Evolutionary conservation across 2,329 filamentous ascomycete species (phyloP).

Genomic region (Lasiodiplodia sp.): DNA sequence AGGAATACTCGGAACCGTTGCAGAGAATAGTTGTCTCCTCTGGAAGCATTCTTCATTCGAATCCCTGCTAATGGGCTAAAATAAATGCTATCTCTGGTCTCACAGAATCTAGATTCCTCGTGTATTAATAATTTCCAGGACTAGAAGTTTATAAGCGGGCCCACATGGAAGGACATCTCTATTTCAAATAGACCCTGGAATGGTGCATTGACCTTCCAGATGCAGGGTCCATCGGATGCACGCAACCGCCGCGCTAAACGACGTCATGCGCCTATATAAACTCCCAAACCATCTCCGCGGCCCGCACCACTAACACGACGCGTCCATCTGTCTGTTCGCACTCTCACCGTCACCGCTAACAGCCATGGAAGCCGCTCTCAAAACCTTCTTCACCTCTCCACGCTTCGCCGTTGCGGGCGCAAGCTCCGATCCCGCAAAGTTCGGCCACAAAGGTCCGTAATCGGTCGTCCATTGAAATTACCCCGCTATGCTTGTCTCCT

Average conservation of each 20-base stretch:
- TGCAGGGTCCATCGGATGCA: background rate
- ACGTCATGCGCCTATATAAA: background rate
- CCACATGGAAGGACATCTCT: background rate
- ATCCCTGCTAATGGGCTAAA: no score
- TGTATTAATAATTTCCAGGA: background rate
- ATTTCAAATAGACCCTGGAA: background rate
- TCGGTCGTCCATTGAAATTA: background rate
- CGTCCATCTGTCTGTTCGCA: background rate
- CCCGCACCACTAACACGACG: background rate
- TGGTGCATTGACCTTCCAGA: background rate
- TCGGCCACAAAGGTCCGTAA: conserved; percentile 80
- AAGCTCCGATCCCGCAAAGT: conserved; percentile 83
- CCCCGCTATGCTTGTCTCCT: background rate
- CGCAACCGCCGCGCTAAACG: background rate
- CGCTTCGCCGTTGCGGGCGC: conserved; percentile 90
- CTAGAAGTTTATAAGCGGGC: no score
- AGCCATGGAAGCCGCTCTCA: conserved; percentile 72
- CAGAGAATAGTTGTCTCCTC: no score
- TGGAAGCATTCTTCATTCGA: no score
- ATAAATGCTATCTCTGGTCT: background rate
- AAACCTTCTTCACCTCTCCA: conserved; percentile 79
- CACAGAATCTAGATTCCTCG: background rate
- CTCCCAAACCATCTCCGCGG: background rate
- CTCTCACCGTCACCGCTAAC: background rate
- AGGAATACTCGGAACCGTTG: no score